phyloP scores from a whole-genome alignment of 768 basidiomycete species.

The Podaxis sp. region DNA sequence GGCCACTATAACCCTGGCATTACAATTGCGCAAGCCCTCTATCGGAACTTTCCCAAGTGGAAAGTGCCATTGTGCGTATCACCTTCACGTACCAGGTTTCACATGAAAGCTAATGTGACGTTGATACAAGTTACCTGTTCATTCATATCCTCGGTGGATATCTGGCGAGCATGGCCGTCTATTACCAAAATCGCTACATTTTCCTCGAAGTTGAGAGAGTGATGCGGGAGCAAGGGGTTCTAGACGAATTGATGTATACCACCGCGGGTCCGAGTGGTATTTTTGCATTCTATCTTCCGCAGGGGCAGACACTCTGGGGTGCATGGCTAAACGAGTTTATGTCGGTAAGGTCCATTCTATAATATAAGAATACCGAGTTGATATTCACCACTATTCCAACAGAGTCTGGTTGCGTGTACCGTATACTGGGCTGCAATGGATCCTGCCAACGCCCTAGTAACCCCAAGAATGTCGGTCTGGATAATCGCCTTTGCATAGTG shows the following conservation, averaged over 20 bases:
- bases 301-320: slow-evolving; percentile 4
- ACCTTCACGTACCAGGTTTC: neutral
- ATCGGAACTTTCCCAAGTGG: neutral
- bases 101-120: neutral
- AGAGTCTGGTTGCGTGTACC: slow-evolving; percentile 5
- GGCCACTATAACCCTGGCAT: slow-evolving; percentile 7
- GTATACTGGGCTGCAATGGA: slow-evolving; percentile 5
- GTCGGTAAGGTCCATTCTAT: neutral
- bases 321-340: slow-evolving; percentile 11
- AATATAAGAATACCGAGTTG: neutral
- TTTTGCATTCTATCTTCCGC: slow-evolving; percentile 9
- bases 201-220: slow-evolving; percentile 5
- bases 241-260: slow-evolving; percentile 3
- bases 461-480: slow-evolving; percentile 7
- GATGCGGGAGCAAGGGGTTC: slow-evolving; percentile 2
- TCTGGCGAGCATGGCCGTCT: slow-evolving; percentile 1
- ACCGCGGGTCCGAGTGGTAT: slow-evolving; percentile 4
- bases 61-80: slow-evolving; percentile 9
- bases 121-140: neutral
- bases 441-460: slow-evolving; percentile 8
- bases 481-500: slow-evolving; percentile 6
- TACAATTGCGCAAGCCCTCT: slow-evolving; percentile 1
- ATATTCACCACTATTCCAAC: neutral
- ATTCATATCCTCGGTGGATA: slow-evolving; percentile 8
- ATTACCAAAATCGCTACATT: neutral